Base-by-base conservation (phyloP, 345 rosid genomes). In the Hibiscus tridactylites region DNA sequence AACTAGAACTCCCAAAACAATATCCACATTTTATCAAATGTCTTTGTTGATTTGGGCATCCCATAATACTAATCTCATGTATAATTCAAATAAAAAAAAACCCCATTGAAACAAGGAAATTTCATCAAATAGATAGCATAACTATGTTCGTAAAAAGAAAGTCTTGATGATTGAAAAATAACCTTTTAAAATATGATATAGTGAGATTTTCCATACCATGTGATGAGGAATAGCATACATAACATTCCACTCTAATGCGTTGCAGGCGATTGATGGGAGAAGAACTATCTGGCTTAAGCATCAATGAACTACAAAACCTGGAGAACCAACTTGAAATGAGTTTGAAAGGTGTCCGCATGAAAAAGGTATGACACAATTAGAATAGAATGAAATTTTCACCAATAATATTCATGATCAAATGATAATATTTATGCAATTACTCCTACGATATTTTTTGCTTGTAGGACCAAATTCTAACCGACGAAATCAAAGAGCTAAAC, bases 221-320 rank as follows among this genome's bases (percentile, higher is more conserved):
- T 42, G 9, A 71, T 9, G 21, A 39, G 61, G 39, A 58, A 74
- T 50, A 9, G 67, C 76, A 58, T 52, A 71, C 39, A 19, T 24
- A 28, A 54, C 35, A 17, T 54, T 39, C 33, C 61, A 3, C 33
- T 39, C 16, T 46, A 44, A 57, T 17, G 12, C 53, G 8, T 56
- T 35, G 75, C 80, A 92, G 97, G 81, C 78, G 87, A 74, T 67
- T 92, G 78, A 87, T 87, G 97, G 97, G 97, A 73, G 91, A 92
- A 79, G 91, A 87, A 71, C 85, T 92, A 71, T 83, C 94, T 42
- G 92, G 96, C 72, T 76, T 92, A 71, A 76, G 77, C 39, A 69
- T 78, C 67, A 86, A 77, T 56, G 91, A 86, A 69, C 81, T 92
- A 47, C 88, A 90, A 73, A 86, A 85, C 73, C 78, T 90, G 75